Evolutionary conservation across 192 early-diverging fungal species (phyloP).

Genomic region (Funneliformis geosporum): DNA sequence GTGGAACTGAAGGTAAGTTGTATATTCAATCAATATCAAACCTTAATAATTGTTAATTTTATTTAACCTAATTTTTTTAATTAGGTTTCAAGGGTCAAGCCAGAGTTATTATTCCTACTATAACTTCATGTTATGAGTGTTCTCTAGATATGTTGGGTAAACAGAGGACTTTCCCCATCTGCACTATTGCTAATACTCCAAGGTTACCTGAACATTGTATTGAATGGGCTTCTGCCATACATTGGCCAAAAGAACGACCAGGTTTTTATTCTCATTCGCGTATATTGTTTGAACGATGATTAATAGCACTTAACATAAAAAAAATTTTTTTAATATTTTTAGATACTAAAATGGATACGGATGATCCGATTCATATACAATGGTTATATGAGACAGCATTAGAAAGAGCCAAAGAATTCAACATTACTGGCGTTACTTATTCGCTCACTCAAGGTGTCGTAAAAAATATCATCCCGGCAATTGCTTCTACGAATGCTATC

Average conservation of each 20-base stretch:
- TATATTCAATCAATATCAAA: background rate
- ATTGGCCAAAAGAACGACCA: conserved; percentile 84
- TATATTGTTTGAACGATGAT: background rate
- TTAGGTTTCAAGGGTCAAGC: conserved; percentile 92
- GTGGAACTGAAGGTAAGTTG: conserved; percentile 83
- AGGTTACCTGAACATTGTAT: conserved; percentile 98
- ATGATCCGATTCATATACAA: conserved; percentile 74
- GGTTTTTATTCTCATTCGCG: background rate
- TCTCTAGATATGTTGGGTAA: conserved; percentile 91
- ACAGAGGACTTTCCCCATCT: conserved; percentile 89
- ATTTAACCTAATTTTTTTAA: background rate
- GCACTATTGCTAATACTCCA: conserved; percentile 98
- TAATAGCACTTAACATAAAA: background rate
- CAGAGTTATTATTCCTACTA: conserved; percentile 83
- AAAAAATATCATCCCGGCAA: conserved; percentile 98
- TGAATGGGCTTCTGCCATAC: conserved; percentile 92
- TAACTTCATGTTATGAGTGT: conserved; percentile 95
- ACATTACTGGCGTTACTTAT: conserved; percentile 87
- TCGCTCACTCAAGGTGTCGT: conserved; percentile 94
- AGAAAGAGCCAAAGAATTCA: conserved; percentile 74
- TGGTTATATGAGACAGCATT: conserved; percentile 73
- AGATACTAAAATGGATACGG: conserved; percentile 73
- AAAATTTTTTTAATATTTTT: background rate
- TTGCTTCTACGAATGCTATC: conserved; percentile 88
- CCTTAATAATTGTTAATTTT: no score